These are phyloP conservation scores for Monilinia fructicola DNA, from an alignment of 2,329 filamentous ascomycete species.

Conservation along the genomic window DNA sequence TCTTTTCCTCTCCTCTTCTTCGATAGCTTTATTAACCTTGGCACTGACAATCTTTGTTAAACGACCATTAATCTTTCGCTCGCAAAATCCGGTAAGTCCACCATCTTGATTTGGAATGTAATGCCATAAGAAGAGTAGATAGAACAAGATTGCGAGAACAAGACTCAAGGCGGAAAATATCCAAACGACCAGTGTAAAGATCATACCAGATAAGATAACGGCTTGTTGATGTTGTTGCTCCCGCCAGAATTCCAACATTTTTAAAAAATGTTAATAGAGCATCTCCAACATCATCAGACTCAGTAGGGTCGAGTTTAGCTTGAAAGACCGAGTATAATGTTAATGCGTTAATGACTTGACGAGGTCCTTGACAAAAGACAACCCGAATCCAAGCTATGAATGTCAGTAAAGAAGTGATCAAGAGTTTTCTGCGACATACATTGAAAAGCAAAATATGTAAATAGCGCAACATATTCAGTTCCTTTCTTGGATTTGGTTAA, in stretches of 20 bases:
- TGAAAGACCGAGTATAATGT: conserved; percentile 84
- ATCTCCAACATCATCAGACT: conserved; percentile 56
- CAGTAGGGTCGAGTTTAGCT: conserved; percentile 65
- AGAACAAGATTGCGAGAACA: conserved; percentile 73
- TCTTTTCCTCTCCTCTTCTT: conserved; percentile 68
- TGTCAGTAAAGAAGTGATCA: conserved; percentile 26
- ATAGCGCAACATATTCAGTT: conserved; percentile 70
- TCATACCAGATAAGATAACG: conserved; percentile 83
- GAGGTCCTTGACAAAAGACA: conserved; percentile 85
- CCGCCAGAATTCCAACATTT: conserved; percentile 73
- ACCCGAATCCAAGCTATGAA: conserved; percentile 77
- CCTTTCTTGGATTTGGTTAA: conserved; percentile 71
- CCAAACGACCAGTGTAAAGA: conserved; percentile 90
- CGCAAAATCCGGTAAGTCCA: conserved; percentile 80
- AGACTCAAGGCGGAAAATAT: conserved; percentile 75
- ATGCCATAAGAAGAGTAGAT: conserved; percentile 86
- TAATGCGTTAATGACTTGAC: conserved; percentile 85
- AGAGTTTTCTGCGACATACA: conserved; percentile 45
- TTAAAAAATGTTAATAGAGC: conserved; percentile 75
- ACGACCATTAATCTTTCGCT: conserved; percentile 84
- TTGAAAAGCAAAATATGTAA: conserved; percentile 68
- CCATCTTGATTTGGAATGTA: conserved; percentile 84
- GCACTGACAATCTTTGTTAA: conserved; percentile 79
- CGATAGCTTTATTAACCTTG: conserved; percentile 86
- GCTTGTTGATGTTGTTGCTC: conserved; percentile 74